Base-by-base conservation (phyloP, 306 rosid species). In the Betula pendula region DNA sequence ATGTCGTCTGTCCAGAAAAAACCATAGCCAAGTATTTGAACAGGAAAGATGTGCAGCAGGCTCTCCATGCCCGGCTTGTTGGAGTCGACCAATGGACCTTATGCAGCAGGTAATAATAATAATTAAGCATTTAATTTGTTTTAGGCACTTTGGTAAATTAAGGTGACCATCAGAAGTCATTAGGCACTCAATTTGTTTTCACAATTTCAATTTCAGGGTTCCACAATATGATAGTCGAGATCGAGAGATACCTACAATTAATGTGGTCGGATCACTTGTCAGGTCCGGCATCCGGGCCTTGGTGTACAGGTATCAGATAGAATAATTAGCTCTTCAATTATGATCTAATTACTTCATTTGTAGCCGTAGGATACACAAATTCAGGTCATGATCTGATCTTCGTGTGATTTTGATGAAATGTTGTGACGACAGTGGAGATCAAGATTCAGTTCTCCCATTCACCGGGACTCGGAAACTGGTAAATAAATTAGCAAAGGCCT, bases 261-360 rank as follows among this genome's bases (percentile, higher is more conserved):
- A 60, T 14, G 53, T 84, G 40, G 73, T 88, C 3, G 90, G 82
- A 0, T 51, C 60, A 78, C 85, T 88, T 12, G 84, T 79, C 6
- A 66, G 63, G 56, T 84, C 88, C 67, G 90, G 90, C 15, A 50
- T 86, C 60, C 74, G 77, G 69, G 90, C 87, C 71, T 49, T 88
- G 3, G 88, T 76, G 49, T 88, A 75, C 83, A 82, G 90, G 88
- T 86, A 44, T 20, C 19, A 19, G 3, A 55, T n/a, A 20, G 16
- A 38, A 11, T n/a, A n/a, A n/a, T n/a, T n/a, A n/a, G n/a, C n/a
- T n/a, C n/a, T n/a, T n/a, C n/a, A n/a, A n/a, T n/a, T n/a, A n/a
- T n/a, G n/a, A n/a, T n/a, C n/a, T n/a, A n/a, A n/a, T n/a, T n/a
- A n/a, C n/a, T n/a, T n/a, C n/a, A n/a, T n/a, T 22, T 55, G n/a